These are phyloP conservation scores for Podila verticillata DNA, from an alignment of 192 early-diverging fungal genomes.

Conservation along the genomic window DNA sequence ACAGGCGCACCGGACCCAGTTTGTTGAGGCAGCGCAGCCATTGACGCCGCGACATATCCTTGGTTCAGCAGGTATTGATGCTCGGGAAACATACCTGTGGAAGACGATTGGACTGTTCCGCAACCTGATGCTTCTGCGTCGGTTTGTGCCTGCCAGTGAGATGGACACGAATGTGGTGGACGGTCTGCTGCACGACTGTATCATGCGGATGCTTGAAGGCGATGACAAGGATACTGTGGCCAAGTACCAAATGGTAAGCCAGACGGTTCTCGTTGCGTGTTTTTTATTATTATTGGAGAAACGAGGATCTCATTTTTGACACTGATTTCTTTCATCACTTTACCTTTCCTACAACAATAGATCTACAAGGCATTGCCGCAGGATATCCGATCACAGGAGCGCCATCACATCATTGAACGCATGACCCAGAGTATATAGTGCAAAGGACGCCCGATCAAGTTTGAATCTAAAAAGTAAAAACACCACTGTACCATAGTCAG, in stretches of 20 bases:
- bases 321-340: neutral
- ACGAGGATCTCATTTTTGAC: neutral
- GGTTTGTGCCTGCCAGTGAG: slow-evolving; percentile 23
- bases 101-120: slow-evolving; percentile 38
- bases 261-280: neutral
- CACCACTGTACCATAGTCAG: neutral
- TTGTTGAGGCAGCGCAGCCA: slow-evolving; percentile 38
- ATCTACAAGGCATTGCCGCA: slow-evolving; percentile 43
- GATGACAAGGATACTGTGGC: slow-evolving; percentile 40
- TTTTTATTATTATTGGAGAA: neutral
- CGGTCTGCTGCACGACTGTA: slow-evolving; percentile 46
- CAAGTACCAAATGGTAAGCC: slow-evolving; percentile 43
- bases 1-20: slow-evolving; percentile 31
- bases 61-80: slow-evolving; percentile 12
- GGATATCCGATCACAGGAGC: slow-evolving; percentile 41
- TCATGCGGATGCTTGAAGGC: slow-evolving; percentile 39
- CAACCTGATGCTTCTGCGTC: slow-evolving; percentile 37
- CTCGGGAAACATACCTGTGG: slow-evolving; percentile 37
- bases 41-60: slow-evolving; percentile 41
- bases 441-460: neutral
- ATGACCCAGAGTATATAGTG: slow-evolving; percentile 27
- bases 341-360: neutral
- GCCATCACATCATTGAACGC: slow-evolving; percentile 26
- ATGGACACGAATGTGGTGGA: slow-evolving; percentile 34
- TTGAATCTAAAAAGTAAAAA: neutral